phyloP scores from a whole-genome alignment of 345 rosid genomes.

The Moricandia moricandioides region DNA sequence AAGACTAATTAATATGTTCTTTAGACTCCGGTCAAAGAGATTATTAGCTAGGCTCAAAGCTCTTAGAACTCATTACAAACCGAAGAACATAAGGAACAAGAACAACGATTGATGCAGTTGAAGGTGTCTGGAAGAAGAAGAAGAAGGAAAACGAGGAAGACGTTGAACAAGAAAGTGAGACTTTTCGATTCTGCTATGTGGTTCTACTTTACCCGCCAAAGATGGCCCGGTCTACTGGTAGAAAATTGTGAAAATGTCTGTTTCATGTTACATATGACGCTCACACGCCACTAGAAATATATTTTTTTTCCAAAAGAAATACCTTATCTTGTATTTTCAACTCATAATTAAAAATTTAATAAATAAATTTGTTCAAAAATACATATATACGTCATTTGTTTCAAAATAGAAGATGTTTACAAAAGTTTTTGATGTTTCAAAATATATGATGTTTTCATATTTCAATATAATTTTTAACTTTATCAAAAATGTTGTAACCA shows the following conservation, averaged over 20 bases:
- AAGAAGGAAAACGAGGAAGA: conserved; percentile 27
- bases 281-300: conserved; percentile 16
- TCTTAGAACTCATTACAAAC: not conserved
- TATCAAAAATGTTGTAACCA: no score
- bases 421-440: no score
- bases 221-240: conserved; percentile 29
- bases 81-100: conserved; percentile 5
- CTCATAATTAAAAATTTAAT: not conserved
- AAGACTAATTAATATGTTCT: not conserved
- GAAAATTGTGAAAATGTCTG: conserved; percentile 21
- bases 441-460: no score
- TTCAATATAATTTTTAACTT: no score
- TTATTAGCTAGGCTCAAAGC: not conserved
- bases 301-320: not conserved
- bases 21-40: not conserved
- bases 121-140: not conserved
- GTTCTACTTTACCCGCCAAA: conserved; percentile 38
- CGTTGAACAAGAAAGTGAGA: conserved; percentile 22
- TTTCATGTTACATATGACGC: conserved; percentile 11
- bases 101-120: not conserved
- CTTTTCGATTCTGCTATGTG: conserved; percentile 26
- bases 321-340: not conserved
- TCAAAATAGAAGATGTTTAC: no score
- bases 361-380: no score
- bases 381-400: no score